Percentiles rank a stretch among this genome's conserved stretches.
Evolutionary conservation across 805 yeast species (phyloP).

Genomic region (Suhomyces canberraensis): DNA sequence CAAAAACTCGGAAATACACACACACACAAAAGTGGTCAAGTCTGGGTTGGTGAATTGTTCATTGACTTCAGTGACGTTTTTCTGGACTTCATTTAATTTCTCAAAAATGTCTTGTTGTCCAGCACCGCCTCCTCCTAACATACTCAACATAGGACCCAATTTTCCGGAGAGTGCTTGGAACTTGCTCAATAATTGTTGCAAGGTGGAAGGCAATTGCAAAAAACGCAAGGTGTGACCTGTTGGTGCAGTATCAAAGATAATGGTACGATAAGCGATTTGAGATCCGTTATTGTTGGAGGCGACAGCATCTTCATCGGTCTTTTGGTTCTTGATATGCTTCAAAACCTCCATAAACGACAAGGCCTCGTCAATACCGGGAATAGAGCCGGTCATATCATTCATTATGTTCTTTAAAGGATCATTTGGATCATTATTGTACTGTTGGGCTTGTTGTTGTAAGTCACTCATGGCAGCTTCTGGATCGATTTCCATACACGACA

Average conservation of each 20-base stretch:
- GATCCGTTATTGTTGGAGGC: conserved; percentile 20
- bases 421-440: conserved; percentile 50
- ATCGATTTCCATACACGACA: conserved; percentile 98
- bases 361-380: conserved; percentile 99
- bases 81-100: conserved; percentile 78
- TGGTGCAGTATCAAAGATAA: conserved; percentile 99
- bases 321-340: conserved; percentile 88
- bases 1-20: conserved; percentile 94
- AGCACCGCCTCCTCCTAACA: conserved; percentile 77
- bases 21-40: conserved; percentile 92
- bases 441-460: conserved; percentile 60
- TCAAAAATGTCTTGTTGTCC: conserved; percentile 69
- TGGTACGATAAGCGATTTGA: conserved; percentile 60
- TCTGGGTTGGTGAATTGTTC: conserved; percentile 96
- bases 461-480: conserved; percentile 93
- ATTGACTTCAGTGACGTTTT: conserved; percentile 81
- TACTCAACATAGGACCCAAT: conserved; percentile 86
- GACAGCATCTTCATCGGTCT: conserved; percentile 21
- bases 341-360: conserved; percentile 96
- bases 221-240: conserved; percentile 97
- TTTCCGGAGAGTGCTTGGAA: conserved; percentile 81
- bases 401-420: conserved; percentile 71
- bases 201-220: conserved; percentile 88
- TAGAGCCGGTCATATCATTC: conserved; percentile 89
- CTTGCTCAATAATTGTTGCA: conserved; percentile 82